phyloP scores from a whole-genome alignment of 805 yeast genomes.

The Lipomyces japonicus region DNA sequence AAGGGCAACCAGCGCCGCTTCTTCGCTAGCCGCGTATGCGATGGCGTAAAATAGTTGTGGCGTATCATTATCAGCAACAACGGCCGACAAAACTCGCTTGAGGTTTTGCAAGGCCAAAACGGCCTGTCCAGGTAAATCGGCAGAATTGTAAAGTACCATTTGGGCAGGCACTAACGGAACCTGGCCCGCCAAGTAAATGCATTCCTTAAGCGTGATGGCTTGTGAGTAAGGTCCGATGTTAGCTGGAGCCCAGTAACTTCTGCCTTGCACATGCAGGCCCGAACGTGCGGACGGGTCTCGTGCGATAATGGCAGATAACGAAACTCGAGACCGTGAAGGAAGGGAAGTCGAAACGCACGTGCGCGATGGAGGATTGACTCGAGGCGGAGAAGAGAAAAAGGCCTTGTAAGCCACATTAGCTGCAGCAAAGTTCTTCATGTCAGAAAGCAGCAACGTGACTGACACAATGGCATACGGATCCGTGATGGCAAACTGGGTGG shows the following conservation, averaged over 20 bases:
- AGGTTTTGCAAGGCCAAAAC: constrained; percentile 72
- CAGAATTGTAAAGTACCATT: constrained; percentile 48
- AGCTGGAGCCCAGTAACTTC: constrained; percentile 98
- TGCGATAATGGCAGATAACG: constrained; percentile 56
- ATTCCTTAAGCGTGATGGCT: constrained; percentile 52
- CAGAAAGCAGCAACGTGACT: constrained; percentile 55
- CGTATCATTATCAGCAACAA: constrained; percentile 41
- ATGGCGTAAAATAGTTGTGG: constrained; percentile 56
- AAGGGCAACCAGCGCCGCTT: constrained; percentile 37
- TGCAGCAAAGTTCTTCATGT: constrained; percentile 60
- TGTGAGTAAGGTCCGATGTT: constrained; percentile 98
- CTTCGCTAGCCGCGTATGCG: constrained; percentile 21
- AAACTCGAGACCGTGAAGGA: constrained; percentile 42
- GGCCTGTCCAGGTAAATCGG: constrained; percentile 39
- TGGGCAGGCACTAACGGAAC: constrained; percentile 75
- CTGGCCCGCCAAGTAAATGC: constrained; percentile 79
- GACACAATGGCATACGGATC: constrained; percentile 48
- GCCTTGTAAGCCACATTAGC: constrained; percentile 60
- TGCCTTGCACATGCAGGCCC: constrained; percentile 87
- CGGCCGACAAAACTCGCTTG: constrained; percentile 54
- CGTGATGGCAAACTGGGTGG: constrained; percentile 1
- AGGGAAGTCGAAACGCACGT: constrained; percentile 69
- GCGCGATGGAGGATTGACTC: constrained; percentile 80
- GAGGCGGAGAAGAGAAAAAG: constrained; percentile 44
- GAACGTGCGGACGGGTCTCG: constrained; percentile 40